Evolutionary conservation across 352 stramenopile species (phyloP).

Genomic region (Phytophthora megakarya): DNA sequence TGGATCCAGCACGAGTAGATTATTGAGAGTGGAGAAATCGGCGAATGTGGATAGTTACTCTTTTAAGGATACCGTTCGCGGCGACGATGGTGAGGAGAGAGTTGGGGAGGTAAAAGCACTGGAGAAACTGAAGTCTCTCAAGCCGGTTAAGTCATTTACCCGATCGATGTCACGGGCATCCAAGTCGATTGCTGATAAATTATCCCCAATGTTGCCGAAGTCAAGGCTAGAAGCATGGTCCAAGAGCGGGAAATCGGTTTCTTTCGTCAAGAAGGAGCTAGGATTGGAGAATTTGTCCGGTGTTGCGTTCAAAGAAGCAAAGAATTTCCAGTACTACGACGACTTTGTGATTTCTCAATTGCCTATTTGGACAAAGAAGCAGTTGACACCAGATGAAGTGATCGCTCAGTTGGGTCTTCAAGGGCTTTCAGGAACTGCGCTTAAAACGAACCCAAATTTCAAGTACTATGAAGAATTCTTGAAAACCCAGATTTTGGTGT

Average conservation of each 20-base stretch:
- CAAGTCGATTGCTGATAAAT: constrained; percentile 8
- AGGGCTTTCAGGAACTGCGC: background rate
- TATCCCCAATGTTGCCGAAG: constrained; percentile 6
- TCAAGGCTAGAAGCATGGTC: constrained; percentile 8
- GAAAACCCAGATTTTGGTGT: background rate
- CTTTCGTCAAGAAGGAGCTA: constrained; percentile 13
- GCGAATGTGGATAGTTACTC: background rate
- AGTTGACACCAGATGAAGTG: constrained; percentile 4
- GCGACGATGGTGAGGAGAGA: background rate
- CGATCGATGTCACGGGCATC: background rate
- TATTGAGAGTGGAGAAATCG: too few species aligned
- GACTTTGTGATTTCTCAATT: constrained; percentile 18
- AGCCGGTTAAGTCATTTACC: constrained; percentile 6
- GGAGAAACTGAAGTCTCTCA: constrained; percentile 3
- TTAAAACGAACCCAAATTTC: constrained; percentile 10
- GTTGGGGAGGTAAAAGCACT: background rate
- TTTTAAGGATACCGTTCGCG: background rate
- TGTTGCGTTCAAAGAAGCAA: background rate
- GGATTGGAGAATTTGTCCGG: background rate
- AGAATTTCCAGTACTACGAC: constrained; percentile 20
- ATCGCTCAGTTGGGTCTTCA: background rate
- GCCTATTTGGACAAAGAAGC: constrained; percentile 16
- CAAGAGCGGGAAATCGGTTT: constrained; percentile 6
- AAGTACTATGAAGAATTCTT: constrained; percentile 23
- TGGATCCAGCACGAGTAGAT: too few species aligned